phyloP scores from a whole-genome alignment of 257 asterid genomes.

The Solanum boliviense region DNA sequence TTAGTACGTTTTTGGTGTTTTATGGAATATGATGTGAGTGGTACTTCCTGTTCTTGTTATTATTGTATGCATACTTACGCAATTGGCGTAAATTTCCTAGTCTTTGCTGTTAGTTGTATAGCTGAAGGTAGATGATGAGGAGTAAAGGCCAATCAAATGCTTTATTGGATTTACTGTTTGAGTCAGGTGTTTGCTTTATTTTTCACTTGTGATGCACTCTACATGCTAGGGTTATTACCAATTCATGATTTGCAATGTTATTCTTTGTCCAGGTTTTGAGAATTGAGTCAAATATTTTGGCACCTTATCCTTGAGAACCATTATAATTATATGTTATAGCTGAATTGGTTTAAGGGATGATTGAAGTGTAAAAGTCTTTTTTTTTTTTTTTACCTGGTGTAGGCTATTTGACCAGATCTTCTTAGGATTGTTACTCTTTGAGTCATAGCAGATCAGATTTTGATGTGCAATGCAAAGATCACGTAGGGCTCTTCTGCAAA shows the following conservation, averaged over 20 bases:
- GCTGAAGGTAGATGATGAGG: neutral
- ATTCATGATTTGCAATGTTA: neutral
- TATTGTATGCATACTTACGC: neutral
- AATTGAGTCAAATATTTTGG: neutral
- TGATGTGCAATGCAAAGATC: constrained; percentile 95
- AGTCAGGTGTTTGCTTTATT: neutral
- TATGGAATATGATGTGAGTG: neutral
- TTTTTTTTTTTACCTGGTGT: neutral
- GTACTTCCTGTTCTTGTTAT: neutral
- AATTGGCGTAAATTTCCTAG: neutral
- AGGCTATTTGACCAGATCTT: neutral
- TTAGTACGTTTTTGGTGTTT: neutral
- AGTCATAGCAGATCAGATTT: constrained; percentile 26
- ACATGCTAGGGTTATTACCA: neutral
- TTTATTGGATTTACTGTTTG: neutral
- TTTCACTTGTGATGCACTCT: neutral
- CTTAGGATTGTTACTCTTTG: neutral
- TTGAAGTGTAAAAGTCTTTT: neutral
- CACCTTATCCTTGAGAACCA: neutral
- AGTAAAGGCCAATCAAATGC: neutral
- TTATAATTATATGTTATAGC: neutral
- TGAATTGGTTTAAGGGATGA: neutral
- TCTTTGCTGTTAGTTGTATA: neutral
- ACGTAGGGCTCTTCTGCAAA: constrained; percentile 87
- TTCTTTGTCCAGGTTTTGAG: neutral